Percentiles rank a stretch among this genome's conserved stretches.
phyloP scores from a whole-genome alignment of 257 asterid species.

The Solanum sejunctum region DNA sequence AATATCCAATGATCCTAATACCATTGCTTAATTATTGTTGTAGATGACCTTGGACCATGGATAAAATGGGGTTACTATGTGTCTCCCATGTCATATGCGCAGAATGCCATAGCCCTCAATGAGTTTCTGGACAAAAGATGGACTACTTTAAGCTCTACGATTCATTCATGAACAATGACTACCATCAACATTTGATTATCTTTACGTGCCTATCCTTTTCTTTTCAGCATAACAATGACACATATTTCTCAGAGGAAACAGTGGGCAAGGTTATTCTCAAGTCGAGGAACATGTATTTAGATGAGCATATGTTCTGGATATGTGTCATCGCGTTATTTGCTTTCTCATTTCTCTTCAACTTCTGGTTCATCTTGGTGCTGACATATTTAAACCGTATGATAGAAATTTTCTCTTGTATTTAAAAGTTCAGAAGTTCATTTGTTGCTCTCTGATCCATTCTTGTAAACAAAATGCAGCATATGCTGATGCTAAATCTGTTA shows the following conservation, averaged over 20 bases:
- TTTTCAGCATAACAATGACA: conserved; percentile 42
- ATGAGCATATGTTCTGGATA: conserved; percentile 77
- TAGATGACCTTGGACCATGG: conserved; percentile 22
- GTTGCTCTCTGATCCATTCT: conserved; percentile 4
- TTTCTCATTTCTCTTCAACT: conserved; percentile 72
- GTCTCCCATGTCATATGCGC: conserved; percentile 24
- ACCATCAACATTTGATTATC: background rate
- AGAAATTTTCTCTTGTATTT: background rate
- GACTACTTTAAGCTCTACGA: conserved; percentile 8
- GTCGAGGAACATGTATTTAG: conserved; percentile 75
- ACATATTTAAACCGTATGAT: conserved; percentile 66
- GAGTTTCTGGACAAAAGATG: conserved; percentile 24
- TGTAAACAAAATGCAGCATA: conserved; percentile 36
- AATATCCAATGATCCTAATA: background rate
- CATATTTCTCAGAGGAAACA: conserved; percentile 43
- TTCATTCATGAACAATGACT: background rate
- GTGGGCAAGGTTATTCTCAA: conserved; percentile 90
- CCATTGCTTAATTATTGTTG: background rate
- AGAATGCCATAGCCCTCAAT: conserved; percentile 18
- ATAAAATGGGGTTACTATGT: conserved; percentile 13
- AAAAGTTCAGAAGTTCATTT: background rate
- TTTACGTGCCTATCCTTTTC: background rate
- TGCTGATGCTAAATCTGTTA: conserved; percentile 49
- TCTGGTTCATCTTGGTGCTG: conserved; percentile 53
- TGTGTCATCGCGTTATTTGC: conserved; percentile 68